Evolutionary conservation across 257 asterid genomes (phyloP), one percentile per base, ranked within the genome.

Genomic region (Solanum dulcamara): DNA sequence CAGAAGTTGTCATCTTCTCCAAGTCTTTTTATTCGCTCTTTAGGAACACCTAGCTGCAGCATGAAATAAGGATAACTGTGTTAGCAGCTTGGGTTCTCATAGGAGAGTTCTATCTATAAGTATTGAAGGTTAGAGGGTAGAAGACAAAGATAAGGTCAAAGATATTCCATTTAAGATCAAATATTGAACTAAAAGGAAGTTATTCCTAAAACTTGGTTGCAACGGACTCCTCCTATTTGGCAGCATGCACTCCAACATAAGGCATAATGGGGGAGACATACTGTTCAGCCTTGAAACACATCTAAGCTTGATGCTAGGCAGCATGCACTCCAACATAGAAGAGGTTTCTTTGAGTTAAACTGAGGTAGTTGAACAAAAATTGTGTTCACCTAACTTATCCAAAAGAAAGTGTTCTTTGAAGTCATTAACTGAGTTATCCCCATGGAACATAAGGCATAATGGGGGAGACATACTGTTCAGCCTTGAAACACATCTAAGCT

Each of bases 1-100:
- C 99, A 96, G 88, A 96, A 96, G 90, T 96, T 96, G 90, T 96
- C 99, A 83, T 96, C 98, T 85, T 92, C 94, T 77, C 98, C 99
- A 11, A 96, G 98, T 86, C 93, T 92, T 83, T 85, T 91, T 86
- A 96, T 96, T 68, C 94, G 97, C 51, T 92, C 53, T 62, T 89
- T 88, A 87, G 99, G 98, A 88, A 96, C 88, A 40, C 99, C 98
- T 59, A 96, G 66, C 99, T 94, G 90, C 86, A 70, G 85, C 81
- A 72, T 86, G 85, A 88, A 88, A 42, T 32, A 59, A 85, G 67
- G 72, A 37, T 40, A 68, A 87, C 40, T 75, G 60, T 46, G 82
- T 75, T 14, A 75, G 82, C 82, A 75, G 60, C 8, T 2, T 44
- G 82, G 40, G 26, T 46, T 46, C 40, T 0, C 40, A 8, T 26